phyloP scores from a whole-genome alignment of 202 grass and related monocot genomes.

The Elaeis oleifera region DNA sequence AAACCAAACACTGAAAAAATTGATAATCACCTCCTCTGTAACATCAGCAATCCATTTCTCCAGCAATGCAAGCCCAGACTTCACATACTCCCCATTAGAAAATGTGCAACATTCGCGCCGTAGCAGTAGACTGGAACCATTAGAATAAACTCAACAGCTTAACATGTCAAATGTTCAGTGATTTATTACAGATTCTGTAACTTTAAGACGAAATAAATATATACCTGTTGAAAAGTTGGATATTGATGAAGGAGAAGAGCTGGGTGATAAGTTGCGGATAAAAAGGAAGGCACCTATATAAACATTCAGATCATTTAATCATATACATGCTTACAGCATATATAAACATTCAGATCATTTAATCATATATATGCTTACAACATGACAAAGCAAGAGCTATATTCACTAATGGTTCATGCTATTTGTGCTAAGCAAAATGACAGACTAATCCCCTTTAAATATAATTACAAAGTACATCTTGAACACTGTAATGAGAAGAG shows the following conservation, averaged over 20 bases:
- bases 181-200: background rate
- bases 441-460: too few species aligned
- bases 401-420: too few species aligned
- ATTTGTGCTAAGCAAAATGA: too few species aligned
- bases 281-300: conserved; percentile 88
- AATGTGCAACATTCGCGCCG: conserved; percentile 94
- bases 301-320: conserved; percentile 6
- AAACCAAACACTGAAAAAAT: conserved; percentile 13
- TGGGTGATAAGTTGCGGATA: conserved; percentile 87
- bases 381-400: too few species aligned
- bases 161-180: background rate
- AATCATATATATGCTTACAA: background rate
- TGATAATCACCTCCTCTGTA: conserved; percentile 56
- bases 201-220: conserved; percentile 10
- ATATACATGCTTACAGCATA: conserved; percentile 8
- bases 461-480: too few species aligned
- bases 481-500: too few species aligned
- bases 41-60: conserved; percentile 97
- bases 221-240: conserved; percentile 98
- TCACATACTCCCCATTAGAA: conserved; percentile 93
- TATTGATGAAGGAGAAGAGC: conserved; percentile 96
- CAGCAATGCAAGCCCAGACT: conserved; percentile 76
- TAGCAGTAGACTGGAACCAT: conserved; percentile 55
- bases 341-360: conserved; percentile 7
- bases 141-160: conserved; percentile 19